These are phyloP conservation scores for Oropetium thomaeum DNA, from an alignment of 176 grass and related monocot genomes.

Conservation along the genomic window DNA sequence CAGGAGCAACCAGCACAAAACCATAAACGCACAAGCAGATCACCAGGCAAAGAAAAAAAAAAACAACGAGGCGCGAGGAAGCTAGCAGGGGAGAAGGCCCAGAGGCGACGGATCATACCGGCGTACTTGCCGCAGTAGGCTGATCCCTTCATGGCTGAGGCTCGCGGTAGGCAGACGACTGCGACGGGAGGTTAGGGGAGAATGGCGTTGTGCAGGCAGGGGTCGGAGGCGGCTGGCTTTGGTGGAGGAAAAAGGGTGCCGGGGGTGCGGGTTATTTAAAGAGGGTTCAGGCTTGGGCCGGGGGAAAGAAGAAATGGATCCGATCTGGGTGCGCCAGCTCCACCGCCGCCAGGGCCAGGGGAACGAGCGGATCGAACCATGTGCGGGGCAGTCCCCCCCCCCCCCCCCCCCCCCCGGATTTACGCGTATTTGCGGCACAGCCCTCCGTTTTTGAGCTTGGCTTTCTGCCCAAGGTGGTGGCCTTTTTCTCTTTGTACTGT, in stretches of 20 bases:
- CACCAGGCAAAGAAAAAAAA: neutral
- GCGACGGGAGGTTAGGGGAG: neutral
- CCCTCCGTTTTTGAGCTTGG: neutral
- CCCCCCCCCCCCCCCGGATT: constrained; percentile 27
- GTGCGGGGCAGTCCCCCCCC: no score
- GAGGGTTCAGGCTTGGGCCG: constrained; percentile 32
- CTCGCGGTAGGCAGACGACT: neutral
- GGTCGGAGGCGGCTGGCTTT: neutral
- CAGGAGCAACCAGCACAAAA: neutral
- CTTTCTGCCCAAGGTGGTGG: neutral
- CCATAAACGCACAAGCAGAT: neutral
- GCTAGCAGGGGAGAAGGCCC: neutral
- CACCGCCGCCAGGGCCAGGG: no score
- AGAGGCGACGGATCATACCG: constrained; percentile 34
- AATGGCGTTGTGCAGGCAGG: neutral
- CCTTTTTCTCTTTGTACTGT: neutral
- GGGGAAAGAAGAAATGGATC: constrained; percentile 45
- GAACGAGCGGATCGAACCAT: neutral
- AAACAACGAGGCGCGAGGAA: neutral
- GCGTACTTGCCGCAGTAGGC: constrained; percentile 86
- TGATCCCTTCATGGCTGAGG: constrained; percentile 46
- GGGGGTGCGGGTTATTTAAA: constrained; percentile 29
- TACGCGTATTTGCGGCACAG: neutral
- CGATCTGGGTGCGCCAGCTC: constrained; percentile 35
- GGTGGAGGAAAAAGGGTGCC: neutral